These are phyloP conservation scores for Raphanus sativus DNA, from an alignment of 345 rosid genomes.

Conservation along the genomic window DNA sequence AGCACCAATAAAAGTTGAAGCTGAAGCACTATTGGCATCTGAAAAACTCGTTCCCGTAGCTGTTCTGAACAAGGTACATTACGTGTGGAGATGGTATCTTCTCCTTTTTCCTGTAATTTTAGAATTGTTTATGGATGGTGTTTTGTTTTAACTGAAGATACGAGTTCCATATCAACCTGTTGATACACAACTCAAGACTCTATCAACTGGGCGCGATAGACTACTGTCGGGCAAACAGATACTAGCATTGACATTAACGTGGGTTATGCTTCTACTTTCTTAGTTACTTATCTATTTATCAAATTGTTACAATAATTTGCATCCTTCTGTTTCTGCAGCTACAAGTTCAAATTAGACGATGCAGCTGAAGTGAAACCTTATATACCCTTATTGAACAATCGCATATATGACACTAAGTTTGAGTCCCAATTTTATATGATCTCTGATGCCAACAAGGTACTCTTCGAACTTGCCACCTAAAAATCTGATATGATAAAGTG, in stretches of 20 bases:
- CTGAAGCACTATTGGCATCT: conserved; percentile 71
- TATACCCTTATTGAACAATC: conserved; percentile 86
- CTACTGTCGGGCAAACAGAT: conserved; percentile 92
- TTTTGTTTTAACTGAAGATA: conserved; percentile 48
- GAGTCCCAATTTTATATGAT: conserved; percentile 97
- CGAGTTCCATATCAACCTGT: conserved; percentile 83
- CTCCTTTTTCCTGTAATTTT: conserved; percentile 12
- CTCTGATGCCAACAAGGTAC: conserved; percentile 94
- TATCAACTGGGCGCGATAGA: conserved; percentile 70
- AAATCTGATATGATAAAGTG: neutral
- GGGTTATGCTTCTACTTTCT: conserved; percentile 37
- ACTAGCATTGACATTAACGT: conserved; percentile 85
- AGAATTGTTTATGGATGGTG: conserved; percentile 4
- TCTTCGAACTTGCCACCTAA: conserved; percentile 21
- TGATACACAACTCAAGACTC: conserved; percentile 71
- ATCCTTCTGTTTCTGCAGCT: conserved; percentile 50
- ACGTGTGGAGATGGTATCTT: conserved; percentile 3
- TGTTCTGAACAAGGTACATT: conserved; percentile 70
- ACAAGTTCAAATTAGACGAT: conserved; percentile 92
- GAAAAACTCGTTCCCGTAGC: conserved; percentile 80
- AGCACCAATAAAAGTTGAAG: conserved; percentile 82
- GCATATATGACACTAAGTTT: conserved; percentile 92
- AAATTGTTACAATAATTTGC: neutral
- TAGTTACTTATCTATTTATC: conserved; percentile 18
- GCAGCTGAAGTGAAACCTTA: conserved; percentile 84